Base-by-base conservation (phyloP, 2,329 filamentous ascomycete genomes). In the Aplosporella prunicola region DNA sequence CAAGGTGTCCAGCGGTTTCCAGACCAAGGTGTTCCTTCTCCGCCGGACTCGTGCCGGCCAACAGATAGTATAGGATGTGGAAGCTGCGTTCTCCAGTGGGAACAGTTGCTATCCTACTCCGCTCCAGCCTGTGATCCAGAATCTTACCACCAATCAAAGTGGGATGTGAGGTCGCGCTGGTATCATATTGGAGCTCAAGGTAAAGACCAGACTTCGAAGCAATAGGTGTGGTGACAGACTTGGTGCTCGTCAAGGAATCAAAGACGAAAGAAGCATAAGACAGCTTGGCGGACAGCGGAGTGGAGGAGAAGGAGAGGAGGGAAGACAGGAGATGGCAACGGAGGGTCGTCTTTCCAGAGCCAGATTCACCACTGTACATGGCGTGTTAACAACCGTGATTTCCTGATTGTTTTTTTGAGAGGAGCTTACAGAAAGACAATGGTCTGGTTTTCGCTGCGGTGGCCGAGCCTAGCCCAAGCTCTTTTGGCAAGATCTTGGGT, bases 51-150 rank as follows among this genome's bases (percentile, higher is more conserved):
- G 91, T 96, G 40, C 91, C 91, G 1, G 89, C 82, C 20, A 98
- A 68, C 4, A 98, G 76, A 58, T 98, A 98, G 67, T 98, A 98
- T 7, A 98, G 69, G 17, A 93, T 75, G 61, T 98, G 91, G 57
- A 95, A 96, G 59, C 91, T 96, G 29, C 91, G 81, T 64, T 98
- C 91, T 50, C 91, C 91, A 0, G 91, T 94, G 1, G 91, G 91
- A 0, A 96, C 88, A 26, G 86, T 78, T 18, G 91, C 79, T 45
- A 98, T 87, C 45, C 91, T 77, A 62, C 87, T 94, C 40, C 91
- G 72, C 62, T 98, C 91, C 32, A 98, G 68, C 48, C 91, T 77
- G 59, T 98, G 91, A 50, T 96, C 88, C 29, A 98, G 71, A 11
- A 98, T 71, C 63, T 98, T 96, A 49, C 86, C 89, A 63, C 91